Base-by-base conservation (phyloP, 2,329 filamentous ascomycete species). In the Fusarium poae region DNA sequence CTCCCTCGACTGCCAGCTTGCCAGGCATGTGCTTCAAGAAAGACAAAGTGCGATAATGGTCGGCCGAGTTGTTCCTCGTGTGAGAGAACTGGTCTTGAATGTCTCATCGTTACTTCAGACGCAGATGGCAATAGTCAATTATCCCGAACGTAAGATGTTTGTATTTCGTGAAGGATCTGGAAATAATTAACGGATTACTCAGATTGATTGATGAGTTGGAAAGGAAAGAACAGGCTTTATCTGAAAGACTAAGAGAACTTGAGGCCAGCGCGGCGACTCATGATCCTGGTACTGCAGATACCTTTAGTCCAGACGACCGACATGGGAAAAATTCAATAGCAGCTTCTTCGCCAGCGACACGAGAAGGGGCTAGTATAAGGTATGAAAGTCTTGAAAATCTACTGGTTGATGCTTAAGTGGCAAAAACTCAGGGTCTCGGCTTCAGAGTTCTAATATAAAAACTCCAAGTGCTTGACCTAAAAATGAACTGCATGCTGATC, bases 1-100 rank as follows among this genome's bases (percentile, higher is more conserved):
- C 42, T 57, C 0, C 64, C 63, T 15, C 57, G 64, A 23, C 10
- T 68, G 3, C 65, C 59, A 16, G 64, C 64, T 2, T 68, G 65
- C 37, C 64, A 68, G 25, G 44, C 40, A 9, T 68, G 59, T 12
- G 40, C 65, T 0, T 54, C 60, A 10, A 43, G 42, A 3, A 68
- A 68, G 9, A 68, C 64, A 16, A 68, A 64, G 53, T 68, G 65
- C 29, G 65, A 68, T 2, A 68, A 60, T 12, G 42, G 40, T 5
- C 60, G 64, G 10, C 65, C 65, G 0, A 68, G 32, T 5, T 68
- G 49, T n/a, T 51, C 45, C 6, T 45, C 49, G 0, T 68, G 64
- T 32, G 29, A 37, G 4, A 4, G 65, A 1, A 68, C 37, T 20
- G 59, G 59, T 0, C 40, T 32, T 0, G 64, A 68, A 25, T 68